Conservation (phyloP, 805 yeast species). For the Candida andamanensis region DNA sequence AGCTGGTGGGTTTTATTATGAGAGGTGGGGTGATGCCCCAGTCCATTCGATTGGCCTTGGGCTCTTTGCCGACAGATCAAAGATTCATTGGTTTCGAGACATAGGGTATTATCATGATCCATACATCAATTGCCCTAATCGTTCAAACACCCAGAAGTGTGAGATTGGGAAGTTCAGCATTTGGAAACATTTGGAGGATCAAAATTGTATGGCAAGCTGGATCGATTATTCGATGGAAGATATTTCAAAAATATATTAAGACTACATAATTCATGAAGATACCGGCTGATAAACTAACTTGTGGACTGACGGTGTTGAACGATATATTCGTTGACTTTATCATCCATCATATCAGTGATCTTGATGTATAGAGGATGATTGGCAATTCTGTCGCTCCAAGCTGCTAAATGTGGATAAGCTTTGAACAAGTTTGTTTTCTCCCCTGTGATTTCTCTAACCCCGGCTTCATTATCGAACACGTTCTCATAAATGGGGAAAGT, state of each 20-base stretch:
- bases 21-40: conserved; percentile 94
- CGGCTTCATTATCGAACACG: conserved; percentile 32
- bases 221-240: conserved; percentile 36
- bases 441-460: conserved; percentile 29
- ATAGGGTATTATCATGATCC: conserved; percentile 77
- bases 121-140: conserved; percentile 69
- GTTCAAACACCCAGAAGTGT: conserved; percentile 43
- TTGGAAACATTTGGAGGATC: conserved; percentile 49
- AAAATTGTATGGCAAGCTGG: conserved; percentile 77
- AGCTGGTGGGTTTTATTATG: conserved; percentile 81
- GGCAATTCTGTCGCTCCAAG: conserved; percentile 30
- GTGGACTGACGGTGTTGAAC: conserved; percentile 1
- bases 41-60: conserved; percentile 75
- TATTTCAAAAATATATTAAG: no score
- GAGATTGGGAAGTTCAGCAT: conserved; percentile 49
- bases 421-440: conserved; percentile 26
- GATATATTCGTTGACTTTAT: conserved; percentile 14
- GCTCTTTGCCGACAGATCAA: conserved; percentile 61
- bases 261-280: no score
- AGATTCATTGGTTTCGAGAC: conserved; percentile 84
- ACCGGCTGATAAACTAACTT: no score
- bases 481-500: conserved; percentile 34
- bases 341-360: conserved; percentile 27
- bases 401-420: conserved; percentile 31
- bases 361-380: conserved; percentile 29